Percentiles rank a stretch among this genome's conserved stretches.
phyloP scores from a whole-genome alignment of 1,284 basidiomycete genomes.

The Ceratobasidium sp. region DNA sequence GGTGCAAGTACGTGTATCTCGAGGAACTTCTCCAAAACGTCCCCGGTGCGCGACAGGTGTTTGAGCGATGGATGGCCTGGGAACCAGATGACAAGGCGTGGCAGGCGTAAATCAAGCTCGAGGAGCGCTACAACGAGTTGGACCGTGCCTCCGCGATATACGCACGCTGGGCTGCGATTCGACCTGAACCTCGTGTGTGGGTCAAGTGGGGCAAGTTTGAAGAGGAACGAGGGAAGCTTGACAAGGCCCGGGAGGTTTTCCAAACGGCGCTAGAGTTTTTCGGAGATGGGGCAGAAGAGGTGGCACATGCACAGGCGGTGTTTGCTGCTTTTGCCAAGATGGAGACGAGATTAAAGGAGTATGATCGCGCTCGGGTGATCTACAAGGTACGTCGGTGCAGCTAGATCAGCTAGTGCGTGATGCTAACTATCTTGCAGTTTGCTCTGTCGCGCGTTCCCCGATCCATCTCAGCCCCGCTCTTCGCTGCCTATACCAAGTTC shows the following conservation, averaged over 20 bases:
- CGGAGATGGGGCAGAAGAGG: conserved; percentile 95
- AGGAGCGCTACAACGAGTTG: conserved; percentile 89
- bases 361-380: conserved; percentile 93
- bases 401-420: not conserved
- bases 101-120: conserved; percentile 98
- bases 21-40: conserved; percentile 98
- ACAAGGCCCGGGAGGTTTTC: conserved; percentile 95
- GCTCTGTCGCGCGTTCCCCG: conserved; percentile 89
- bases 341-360: conserved; percentile 96
- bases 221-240: conserved; percentile 84
- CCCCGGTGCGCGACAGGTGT: conserved; percentile 93
- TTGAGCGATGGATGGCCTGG: conserved; percentile 99
- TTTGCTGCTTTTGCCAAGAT: conserved; percentile 98
- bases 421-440: conserved; percentile 61
- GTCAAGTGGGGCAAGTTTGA: conserved; percentile 98
- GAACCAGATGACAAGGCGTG: conserved; percentile 99
- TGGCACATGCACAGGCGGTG: conserved; percentile 96
- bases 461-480: conserved; percentile 85
- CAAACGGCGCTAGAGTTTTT: conserved; percentile 97
- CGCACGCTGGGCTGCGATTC: conserved; percentile 91
- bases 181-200: conserved; percentile 95
- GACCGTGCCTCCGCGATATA: conserved; percentile 93
- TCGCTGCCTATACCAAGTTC: conserved; percentile 93
- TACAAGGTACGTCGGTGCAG: conserved; percentile 73
- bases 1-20: conserved; percentile 99